These are phyloP conservation scores for Ganoderma sinense DNA, from an alignment of 1,284 basidiomycete species.

Conservation along the genomic window DNA sequence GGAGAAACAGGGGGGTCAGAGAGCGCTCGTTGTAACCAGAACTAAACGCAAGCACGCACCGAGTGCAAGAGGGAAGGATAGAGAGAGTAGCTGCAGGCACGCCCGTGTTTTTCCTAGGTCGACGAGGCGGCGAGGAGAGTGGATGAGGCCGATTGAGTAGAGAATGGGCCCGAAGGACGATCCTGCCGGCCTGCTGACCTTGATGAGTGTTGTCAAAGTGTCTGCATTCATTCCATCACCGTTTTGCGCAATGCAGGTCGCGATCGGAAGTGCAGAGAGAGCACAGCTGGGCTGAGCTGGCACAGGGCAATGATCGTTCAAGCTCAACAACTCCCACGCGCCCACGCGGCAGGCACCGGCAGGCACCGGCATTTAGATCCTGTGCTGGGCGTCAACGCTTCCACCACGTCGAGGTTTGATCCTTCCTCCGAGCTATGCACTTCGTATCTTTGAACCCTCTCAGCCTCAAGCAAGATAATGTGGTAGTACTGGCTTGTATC, in stretches of 20 bases:
- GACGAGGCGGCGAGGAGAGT: slow-evolving; percentile 2
- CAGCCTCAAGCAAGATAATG: too few species aligned
- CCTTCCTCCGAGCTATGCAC: too few species aligned
- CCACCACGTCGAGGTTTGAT: too few species aligned
- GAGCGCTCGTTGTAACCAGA: not conserved
- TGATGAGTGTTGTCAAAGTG: slow-evolving; percentile 3
- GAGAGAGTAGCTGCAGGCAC: slow-evolving; percentile 11
- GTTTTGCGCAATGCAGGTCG: not conserved
- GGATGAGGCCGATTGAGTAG: slow-evolving; percentile 24
- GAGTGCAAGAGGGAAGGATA: slow-evolving; percentile 22
- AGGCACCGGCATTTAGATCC: too few species aligned
- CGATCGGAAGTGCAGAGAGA: not conserved
- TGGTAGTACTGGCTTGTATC: too few species aligned
- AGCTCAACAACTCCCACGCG: too few species aligned
- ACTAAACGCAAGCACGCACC: not conserved
- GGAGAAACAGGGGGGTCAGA: not conserved
- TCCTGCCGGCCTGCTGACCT: slow-evolving; percentile 19
- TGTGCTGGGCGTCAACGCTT: too few species aligned
- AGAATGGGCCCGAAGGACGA: slow-evolving; percentile 27
- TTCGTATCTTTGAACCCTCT: too few species aligned
- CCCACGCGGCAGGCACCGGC: too few species aligned
- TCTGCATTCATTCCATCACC: not conserved
- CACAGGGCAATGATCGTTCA: too few species aligned
- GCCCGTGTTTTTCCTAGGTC: not conserved
- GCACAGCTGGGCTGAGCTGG: not conserved